These are phyloP conservation scores for Fusarium buharicum DNA, from an alignment of 2,329 filamentous ascomycete species.

Conservation along the genomic window DNA sequence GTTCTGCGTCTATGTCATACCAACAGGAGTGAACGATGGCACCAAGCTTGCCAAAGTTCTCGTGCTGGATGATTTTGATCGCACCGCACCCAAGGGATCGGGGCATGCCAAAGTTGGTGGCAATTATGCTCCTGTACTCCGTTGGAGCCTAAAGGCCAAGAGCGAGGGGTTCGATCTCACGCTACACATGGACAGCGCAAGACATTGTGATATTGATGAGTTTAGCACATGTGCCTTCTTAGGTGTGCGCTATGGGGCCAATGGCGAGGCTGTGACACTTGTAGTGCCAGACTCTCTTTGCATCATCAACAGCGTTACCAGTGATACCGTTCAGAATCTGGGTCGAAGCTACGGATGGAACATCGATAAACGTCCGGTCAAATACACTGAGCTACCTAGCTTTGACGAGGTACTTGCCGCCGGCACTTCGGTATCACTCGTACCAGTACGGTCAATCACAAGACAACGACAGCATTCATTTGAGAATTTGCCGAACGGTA, in stretches of 20 bases:
- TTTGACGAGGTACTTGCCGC: slow-evolving; percentile 85
- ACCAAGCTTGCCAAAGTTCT: slow-evolving; percentile 84
- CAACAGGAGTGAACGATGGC: slow-evolving; percentile 95
- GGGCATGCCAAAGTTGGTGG: slow-evolving; percentile 92
- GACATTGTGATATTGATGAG: slow-evolving; percentile 87
- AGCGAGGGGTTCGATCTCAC: slow-evolving; percentile 88
- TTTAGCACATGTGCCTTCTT: slow-evolving; percentile 96
- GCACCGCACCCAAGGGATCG: slow-evolving; percentile 86
- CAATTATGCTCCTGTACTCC: slow-evolving; percentile 94
- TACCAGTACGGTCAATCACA: slow-evolving; percentile 91
- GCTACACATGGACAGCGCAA: slow-evolving; percentile 87
- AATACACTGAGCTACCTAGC: slow-evolving; percentile 64
- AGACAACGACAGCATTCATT: too few relatives aligned
- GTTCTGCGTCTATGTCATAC: slow-evolving; percentile 88
- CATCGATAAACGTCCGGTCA: slow-evolving; percentile 78
- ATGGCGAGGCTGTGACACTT: slow-evolving; percentile 72
- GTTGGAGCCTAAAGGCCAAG: slow-evolving; percentile 84
- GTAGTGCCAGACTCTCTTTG: slow-evolving; percentile 86
- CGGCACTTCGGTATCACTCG: slow-evolving; percentile 88
- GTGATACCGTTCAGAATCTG: slow-evolving; percentile 79
- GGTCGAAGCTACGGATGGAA: slow-evolving; percentile 82
- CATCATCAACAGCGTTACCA: slow-evolving; percentile 88
- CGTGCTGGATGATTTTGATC: slow-evolving; percentile 92
- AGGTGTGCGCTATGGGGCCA: slow-evolving; percentile 67
- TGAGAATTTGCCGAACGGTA: too few relatives aligned